These are phyloP conservation scores for Paspalum vaginatum DNA, from an alignment of 176 grass and related monocot species.

Conservation along the genomic window DNA sequence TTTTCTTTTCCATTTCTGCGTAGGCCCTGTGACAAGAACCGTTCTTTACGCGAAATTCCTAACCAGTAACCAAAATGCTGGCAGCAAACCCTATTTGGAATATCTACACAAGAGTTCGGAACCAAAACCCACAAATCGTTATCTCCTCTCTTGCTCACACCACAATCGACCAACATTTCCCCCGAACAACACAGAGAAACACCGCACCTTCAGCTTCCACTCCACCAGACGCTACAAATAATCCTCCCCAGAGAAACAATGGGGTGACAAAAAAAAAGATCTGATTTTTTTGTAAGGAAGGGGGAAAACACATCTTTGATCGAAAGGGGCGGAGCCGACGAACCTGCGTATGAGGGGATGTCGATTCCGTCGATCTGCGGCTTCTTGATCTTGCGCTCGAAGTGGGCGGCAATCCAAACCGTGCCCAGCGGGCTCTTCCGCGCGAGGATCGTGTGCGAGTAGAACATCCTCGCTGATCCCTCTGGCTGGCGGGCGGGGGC, in stretches of 20 bases:
- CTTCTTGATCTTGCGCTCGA: conserved; percentile 91
- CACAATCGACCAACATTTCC: not conserved
- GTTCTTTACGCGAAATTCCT: conserved; percentile 7
- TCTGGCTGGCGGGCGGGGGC: not conserved
- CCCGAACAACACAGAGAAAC: not conserved
- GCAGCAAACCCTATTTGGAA: no score
- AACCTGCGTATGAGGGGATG: conserved; percentile 69
- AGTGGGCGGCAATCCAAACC: conserved; percentile 94
- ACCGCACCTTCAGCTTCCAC: not conserved
- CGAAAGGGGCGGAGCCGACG: not conserved
- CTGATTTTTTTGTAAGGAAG: not conserved
- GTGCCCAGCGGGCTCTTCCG: conserved; percentile 69
- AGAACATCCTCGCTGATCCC: conserved; percentile 62
- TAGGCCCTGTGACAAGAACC: not conserved
- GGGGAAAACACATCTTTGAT: conserved; percentile 18
- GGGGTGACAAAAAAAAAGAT: not conserved
- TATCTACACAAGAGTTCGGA: not conserved
- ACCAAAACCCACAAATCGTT: not conserved
- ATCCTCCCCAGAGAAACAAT: not conserved
- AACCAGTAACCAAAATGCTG: not conserved
- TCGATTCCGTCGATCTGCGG: conserved; percentile 79
- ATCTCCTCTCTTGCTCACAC: not conserved
- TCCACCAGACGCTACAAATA: not conserved
- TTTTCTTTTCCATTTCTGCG: not conserved
- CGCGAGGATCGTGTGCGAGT: conserved; percentile 82